Base-by-base conservation (phyloP, 352 stramenopile genomes). In the Globisporangium yorkense region DNA sequence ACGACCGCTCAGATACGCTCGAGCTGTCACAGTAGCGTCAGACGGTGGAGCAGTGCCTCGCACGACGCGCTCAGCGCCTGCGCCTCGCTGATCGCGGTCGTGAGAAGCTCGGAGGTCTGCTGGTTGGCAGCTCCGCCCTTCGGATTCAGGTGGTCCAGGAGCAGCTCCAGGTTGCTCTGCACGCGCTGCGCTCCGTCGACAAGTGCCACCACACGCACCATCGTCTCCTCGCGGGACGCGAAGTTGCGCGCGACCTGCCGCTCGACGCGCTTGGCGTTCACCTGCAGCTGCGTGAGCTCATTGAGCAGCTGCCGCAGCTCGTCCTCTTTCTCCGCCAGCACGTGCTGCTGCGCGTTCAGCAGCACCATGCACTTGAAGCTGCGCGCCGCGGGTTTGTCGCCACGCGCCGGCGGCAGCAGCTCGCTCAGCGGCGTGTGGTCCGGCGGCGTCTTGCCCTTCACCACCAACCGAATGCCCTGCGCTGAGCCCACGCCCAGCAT, bases 361-460 rank as follows among this genome's bases (percentile, higher is more conserved):
- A 92, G 55, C 57, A 80, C 75, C 82, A 92, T 89, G 45, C 70
- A 82, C 69, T 88, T 92, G 63, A 92, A 29, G 35, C 60, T 31
- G 10, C 72, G 72, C 35, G 68, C 16, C 21, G 62, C 21, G 15
- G 69, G 15, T 12, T 64, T n/a, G 12, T 40, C 5, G 13, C 61
- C 10, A 54, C 41, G 16, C 41, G 41, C 16, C 1, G 41, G 16
- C n/a, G n/a, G 41, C 16, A 66, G 51, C 53, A 47, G 46, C 8
- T 61, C 50, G 16, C 60, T 46, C 29, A 89, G 35, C 1, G 48
- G 35, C 1, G 59, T 62, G 13, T 73, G 66, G 39, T 91, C 72
- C 0, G 29, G 39, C 2, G 79, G 79, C 1, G 77, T 84, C 61
- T 85, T 84, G 45, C 78, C 81, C 40, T 88, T 87, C 44, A 92